Conservation (phyloP, 2,329 filamentous ascomycete genomes). For the Cordyceps sp. region DNA sequence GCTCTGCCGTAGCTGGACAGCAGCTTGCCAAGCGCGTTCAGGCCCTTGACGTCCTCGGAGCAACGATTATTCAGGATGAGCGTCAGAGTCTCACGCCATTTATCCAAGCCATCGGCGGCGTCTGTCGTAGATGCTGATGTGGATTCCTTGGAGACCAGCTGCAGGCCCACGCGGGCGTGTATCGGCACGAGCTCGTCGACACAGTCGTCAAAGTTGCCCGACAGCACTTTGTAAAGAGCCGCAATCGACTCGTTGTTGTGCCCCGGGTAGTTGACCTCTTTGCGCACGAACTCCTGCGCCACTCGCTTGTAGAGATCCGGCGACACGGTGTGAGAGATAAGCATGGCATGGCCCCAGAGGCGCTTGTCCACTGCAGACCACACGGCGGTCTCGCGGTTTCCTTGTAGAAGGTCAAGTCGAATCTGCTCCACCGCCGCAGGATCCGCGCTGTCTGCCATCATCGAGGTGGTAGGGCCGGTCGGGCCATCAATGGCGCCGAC, state of each 20-base stretch:
- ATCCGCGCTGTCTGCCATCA: conserved; percentile 52
- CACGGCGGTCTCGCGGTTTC: conserved; percentile 78
- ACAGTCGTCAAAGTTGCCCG: conserved; percentile 85
- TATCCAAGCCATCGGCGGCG: conserved; percentile 70
- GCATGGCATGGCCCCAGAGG: conserved; percentile 90
- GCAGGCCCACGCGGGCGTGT: conserved; percentile 80
- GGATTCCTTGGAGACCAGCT: conserved; percentile 67
- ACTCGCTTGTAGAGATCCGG: conserved; percentile 83
- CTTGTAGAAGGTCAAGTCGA: conserved; percentile 55
- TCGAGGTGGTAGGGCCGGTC: conserved; percentile 13
- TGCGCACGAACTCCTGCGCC: conserved; percentile 84
- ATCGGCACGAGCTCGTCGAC: conserved; percentile 89
- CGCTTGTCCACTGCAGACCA: conserved; percentile 89
- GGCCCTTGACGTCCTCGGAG: conserved; percentile 56
- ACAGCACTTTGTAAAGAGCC: conserved; percentile 83
- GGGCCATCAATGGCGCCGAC: conserved; percentile 10
- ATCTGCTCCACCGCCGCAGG: conserved; percentile 53
- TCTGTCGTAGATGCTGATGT: conserved; percentile 47
- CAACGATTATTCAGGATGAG: conserved; percentile 82
- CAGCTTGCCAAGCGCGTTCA: conserved; percentile 67
- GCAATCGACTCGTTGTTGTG: conserved; percentile 76
- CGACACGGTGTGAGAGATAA: conserved; percentile 66
- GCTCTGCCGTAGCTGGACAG: conserved; percentile 72
- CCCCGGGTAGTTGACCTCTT: conserved; percentile 73
- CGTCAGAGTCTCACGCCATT: conserved; percentile 82